Conservation (phyloP, 192 early-diverging fungal species). For the Coemansia aciculifera region DNA sequence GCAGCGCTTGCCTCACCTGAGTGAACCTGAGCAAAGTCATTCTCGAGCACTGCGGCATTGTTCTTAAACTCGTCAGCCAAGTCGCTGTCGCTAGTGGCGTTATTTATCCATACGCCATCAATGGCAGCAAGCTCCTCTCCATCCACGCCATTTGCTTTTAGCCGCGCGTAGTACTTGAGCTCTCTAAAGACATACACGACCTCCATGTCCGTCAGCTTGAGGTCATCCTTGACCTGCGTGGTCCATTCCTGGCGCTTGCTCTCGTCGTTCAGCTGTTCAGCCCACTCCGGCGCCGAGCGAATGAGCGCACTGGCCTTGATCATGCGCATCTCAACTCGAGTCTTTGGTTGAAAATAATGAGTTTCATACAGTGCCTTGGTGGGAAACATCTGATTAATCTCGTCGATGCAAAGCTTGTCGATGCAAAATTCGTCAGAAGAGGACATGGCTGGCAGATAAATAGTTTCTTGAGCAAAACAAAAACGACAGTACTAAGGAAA, state of each 20-base stretch:
- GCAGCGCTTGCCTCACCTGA: neutral
- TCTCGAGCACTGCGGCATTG: neutral
- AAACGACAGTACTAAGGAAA: neutral
- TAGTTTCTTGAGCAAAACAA: neutral
- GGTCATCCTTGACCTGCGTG: neutral
- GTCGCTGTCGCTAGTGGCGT: neutral
- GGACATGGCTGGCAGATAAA: neutral
- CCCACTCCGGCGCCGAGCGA: neutral
- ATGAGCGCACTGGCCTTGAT: neutral
- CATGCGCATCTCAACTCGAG: neutral
- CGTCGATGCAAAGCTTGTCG: too few relatives aligned
- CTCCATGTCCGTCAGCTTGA: neutral
- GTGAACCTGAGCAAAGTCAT: neutral
- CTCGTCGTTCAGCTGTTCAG: neutral
- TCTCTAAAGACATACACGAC: constrained; percentile 5
- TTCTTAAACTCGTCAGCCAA: neutral
- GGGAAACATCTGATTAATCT: neutral
- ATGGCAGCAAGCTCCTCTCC: neutral
- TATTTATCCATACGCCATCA: constrained; percentile 1
- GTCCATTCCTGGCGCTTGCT: neutral
- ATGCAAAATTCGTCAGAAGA: neutral
- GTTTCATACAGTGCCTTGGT: neutral
- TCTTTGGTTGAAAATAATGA: neutral
- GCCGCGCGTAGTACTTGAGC: constrained; percentile 5
- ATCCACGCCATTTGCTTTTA: neutral